A percentile compares a stretch with the other conserved stretches of the same genome.
Evolutionary conservation across 1,284 basidiomycete genomes (phyloP).

Genomic region (Ustilago lituana): DNA sequence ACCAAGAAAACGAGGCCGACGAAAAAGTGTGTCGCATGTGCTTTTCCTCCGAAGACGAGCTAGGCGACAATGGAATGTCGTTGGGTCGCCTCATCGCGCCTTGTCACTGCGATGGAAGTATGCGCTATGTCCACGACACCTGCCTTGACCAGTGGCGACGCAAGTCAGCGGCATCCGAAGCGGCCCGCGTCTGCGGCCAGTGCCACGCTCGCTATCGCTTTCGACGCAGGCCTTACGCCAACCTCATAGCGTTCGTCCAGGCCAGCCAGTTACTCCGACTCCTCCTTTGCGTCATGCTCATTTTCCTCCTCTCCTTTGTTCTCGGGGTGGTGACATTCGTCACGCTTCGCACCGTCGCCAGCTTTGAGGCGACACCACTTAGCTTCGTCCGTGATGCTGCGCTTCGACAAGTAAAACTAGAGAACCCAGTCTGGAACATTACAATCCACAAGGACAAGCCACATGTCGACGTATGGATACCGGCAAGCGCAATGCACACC

Average conservation of each 20-base stretch:
- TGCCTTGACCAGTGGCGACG: constrained; percentile 44
- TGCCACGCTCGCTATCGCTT: constrained; percentile 40
- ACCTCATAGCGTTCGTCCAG: constrained; percentile 36
- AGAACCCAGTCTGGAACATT: constrained; percentile 33
- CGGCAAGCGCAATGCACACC: constrained; percentile 7
- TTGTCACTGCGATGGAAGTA: constrained; percentile 46
- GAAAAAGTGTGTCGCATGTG: constrained; percentile 46
- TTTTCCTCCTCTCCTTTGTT: constrained; percentile 17
- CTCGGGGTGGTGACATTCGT: constrained; percentile 13
- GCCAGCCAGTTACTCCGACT: constrained; percentile 39
- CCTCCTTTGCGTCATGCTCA: constrained; percentile 23
- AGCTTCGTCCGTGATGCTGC: constrained; percentile 23
- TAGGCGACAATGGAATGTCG: constrained; percentile 38
- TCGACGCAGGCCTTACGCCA: constrained; percentile 18
- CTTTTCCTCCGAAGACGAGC: constrained; percentile 34
- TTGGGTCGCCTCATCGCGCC: constrained; percentile 37
- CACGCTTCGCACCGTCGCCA: constrained; percentile 12
- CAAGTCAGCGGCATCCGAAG: constrained; percentile 25
- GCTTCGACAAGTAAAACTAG: constrained; percentile 18
- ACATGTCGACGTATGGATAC: constrained; percentile 25
- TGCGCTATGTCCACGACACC: constrained; percentile 41
- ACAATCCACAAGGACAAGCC: constrained; percentile 23
- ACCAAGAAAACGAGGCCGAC: constrained; percentile 10
- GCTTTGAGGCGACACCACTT: constrained; percentile 20
- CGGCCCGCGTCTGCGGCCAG: constrained; percentile 36